These are phyloP conservation scores for Harringtonia lauricola DNA, from an alignment of 2,329 filamentous ascomycete genomes.

Conservation along the genomic window DNA sequence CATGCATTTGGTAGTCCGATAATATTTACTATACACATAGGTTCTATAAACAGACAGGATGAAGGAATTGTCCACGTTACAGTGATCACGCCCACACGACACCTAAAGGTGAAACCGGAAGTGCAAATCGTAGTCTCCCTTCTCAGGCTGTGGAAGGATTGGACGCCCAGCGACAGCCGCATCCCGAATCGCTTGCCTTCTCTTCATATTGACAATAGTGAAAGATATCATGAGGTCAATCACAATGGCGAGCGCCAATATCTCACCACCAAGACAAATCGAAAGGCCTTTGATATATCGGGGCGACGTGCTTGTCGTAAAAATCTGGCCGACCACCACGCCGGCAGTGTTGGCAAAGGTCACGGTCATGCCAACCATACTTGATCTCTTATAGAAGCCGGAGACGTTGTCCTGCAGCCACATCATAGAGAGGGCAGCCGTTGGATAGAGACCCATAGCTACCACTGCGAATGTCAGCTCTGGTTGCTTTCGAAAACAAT, in stretches of 20 bases:
- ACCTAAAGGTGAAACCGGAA: background rate
- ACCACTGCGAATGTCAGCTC: background rate
- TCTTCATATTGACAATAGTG: too few relatives aligned
- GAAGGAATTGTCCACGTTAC: too few relatives aligned
- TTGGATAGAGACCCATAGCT: slow-evolving; percentile 16
- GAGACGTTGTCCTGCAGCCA: slow-evolving; percentile 38
- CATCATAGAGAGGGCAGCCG: slow-evolving; percentile 24
- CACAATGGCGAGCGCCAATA: too few relatives aligned
- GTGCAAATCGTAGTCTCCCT: background rate
- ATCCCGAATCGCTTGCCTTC: background rate
- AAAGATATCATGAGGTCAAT: too few relatives aligned
- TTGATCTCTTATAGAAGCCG: slow-evolving; percentile 33
- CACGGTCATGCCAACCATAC: slow-evolving; percentile 32
- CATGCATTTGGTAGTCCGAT: too few relatives aligned
- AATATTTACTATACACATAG: too few relatives aligned
- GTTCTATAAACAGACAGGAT: too few relatives aligned
- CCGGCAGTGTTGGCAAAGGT: slow-evolving; percentile 16
- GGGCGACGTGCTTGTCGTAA: slow-evolving; percentile 12
- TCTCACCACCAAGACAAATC: background rate
- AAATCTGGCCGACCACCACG: slow-evolving; percentile 14
- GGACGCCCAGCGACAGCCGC: background rate
- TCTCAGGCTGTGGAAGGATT: background rate
- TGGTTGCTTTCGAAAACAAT: background rate
- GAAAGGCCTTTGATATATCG: slow-evolving; percentile 7
- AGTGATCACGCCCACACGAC: too few relatives aligned